phyloP scores from a whole-genome alignment of 371 early-diverging fungal genomes.

The Mucor plumbeus region DNA sequence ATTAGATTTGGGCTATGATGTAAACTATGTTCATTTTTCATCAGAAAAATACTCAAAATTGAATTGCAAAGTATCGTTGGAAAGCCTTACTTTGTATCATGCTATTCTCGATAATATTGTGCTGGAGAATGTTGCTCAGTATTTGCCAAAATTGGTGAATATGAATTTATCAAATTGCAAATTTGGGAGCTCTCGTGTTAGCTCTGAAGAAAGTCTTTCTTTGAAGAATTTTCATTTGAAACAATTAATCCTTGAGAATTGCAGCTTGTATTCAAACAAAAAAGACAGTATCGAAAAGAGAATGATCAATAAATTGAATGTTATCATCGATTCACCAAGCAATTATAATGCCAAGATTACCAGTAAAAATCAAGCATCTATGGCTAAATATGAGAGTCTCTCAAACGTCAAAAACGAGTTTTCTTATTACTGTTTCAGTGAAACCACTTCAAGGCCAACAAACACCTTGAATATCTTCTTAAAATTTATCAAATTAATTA shows the following conservation, averaged over 20 bases:
- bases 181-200: not conserved
- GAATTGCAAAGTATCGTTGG: not conserved
- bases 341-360: not conserved
- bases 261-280: not conserved
- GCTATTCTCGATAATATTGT: not conserved
- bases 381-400: not conserved
- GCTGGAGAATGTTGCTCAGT: not conserved
- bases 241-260: not conserved
- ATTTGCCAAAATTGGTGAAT: not conserved
- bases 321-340: not conserved
- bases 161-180: not conserved
- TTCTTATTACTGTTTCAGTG: not conserved
- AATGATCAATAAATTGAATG: not conserved
- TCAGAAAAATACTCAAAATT: not conserved
- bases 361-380: not conserved
- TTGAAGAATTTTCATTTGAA: not conserved
- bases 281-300: conserved; percentile 1
- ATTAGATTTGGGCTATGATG: conserved; percentile 2
- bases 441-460: not conserved
- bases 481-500: not conserved
- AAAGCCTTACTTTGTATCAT: not conserved
- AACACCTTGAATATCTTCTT: not conserved
- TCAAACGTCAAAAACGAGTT: not conserved
- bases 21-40: not conserved
- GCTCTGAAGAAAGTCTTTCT: not conserved